phyloP scores from a whole-genome alignment of 345 rosid species.

The Gossypium australe region DNA sequence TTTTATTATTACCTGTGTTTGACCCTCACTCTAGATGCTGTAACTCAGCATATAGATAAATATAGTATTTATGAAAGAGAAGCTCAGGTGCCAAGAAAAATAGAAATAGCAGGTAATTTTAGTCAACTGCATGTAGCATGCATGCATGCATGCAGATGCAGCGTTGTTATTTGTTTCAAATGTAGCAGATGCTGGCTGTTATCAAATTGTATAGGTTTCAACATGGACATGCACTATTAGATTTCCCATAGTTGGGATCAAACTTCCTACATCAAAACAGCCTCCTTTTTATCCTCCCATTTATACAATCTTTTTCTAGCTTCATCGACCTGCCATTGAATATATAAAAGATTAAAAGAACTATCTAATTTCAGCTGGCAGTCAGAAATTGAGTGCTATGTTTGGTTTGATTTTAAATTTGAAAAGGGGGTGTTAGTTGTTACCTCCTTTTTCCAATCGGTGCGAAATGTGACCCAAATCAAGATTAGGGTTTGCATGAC shows the following conservation, averaged over 20 bases:
- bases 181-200: background rate
- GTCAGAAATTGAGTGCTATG: background rate
- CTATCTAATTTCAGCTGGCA: background rate
- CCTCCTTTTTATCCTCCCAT: constrained; percentile 29
- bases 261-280: background rate
- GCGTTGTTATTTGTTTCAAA: background rate
- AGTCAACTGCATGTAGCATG: background rate
- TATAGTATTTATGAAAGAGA: background rate
- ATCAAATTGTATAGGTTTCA: too few relatives aligned
- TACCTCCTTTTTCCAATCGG: constrained; percentile 67
- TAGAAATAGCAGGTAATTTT: background rate
- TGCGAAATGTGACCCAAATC: constrained; percentile 51
- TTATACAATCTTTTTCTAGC: constrained; percentile 25
- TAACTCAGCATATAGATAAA: background rate
- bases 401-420: background rate
- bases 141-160: background rate
- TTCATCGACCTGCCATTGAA: constrained; percentile 31
- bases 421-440: background rate
- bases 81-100: too few relatives aligned
- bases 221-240: too few relatives aligned
- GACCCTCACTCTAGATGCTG: too few relatives aligned
- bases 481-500: constrained; percentile 53
- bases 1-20: too few relatives aligned
- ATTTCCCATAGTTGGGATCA: background rate
- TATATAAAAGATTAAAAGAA: background rate